phyloP scores from a whole-genome alignment of 2,329 filamentous ascomycete species.

The Pseudopyricularia cyperi region DNA sequence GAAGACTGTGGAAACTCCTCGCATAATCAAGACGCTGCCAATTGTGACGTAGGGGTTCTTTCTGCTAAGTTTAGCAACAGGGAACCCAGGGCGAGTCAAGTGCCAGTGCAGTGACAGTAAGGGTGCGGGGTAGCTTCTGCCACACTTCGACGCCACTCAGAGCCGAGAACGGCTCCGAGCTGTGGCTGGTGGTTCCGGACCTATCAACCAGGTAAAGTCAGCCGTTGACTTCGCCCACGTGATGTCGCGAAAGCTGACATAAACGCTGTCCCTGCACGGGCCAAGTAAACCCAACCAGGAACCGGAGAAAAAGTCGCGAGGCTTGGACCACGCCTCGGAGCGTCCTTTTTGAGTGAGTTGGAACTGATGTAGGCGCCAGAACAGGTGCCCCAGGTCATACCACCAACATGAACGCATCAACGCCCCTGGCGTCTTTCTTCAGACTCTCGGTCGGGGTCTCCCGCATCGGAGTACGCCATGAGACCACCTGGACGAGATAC shows the following conservation, averaged over 20 bases:
- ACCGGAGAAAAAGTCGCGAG: neutral
- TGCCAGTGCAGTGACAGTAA: no score
- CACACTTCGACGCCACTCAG: neutral
- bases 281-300: neutral
- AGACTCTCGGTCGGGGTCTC: conserved; percentile 28
- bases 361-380: neutral
- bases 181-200: neutral
- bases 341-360: neutral
- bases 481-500: conserved; percentile 8
- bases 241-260: neutral
- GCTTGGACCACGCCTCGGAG: neutral
- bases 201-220: no score
- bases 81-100: neutral
- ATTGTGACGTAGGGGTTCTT: neutral
- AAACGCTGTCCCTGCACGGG: neutral
- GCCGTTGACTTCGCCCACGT: no score
- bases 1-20: neutral
- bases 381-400: neutral
- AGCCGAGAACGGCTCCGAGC: no score
- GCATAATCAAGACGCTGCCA: neutral
- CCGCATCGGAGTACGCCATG: conserved; percentile 27
- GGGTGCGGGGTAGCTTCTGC: neutral
- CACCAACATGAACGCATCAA: conserved; percentile 8
- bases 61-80: neutral
- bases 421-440: conserved; percentile 6